Base-by-base conservation (phyloP, 768 basidiomycete genomes). In the Hericium erinaceus region DNA sequence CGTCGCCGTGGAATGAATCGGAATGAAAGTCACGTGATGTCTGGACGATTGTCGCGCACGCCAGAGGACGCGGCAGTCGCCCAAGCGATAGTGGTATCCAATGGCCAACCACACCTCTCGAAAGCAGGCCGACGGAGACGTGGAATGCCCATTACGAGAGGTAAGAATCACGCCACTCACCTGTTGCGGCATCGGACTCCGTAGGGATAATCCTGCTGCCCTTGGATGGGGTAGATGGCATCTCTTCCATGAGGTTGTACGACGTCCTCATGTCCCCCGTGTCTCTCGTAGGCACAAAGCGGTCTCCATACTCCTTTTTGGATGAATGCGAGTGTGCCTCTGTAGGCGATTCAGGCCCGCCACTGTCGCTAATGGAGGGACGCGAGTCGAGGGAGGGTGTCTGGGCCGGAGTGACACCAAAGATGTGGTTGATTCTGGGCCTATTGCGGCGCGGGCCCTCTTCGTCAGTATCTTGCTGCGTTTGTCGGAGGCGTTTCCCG, bases 401-500 rank as follows among this genome's bases (percentile, higher is more conserved):
- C 22, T 78, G 76, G 11, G 72, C 69, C 1, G 76, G 71, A 2
- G 73, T 70, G 44, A 77, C 69, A 28, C 76, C 79, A 65, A 85
- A 85, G 54, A 82, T 75, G 15, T 79, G 75, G 54, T 80, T 77
- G 39, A 77, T 73, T 51, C 81, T 75, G 41, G 76, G 77, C 41
- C 81, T 74, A 62, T 71, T 79, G 63, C 80, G 73, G 55, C 80
- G 69, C 0, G 79, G 80, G 2, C 75, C 69, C 44, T 77, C 77
- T 54, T 84, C 81, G 58, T 85, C 84, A 20, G 69, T 68, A 38
- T 87, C 84, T 64, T 79, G 76, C 60, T 86, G 82, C 4, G 84
- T 78, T 13, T 85, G 85, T 46, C 88, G 82, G n/a, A 91, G 77
- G 12, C 89, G 82, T 67, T 90, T 91, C 46, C 87, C 88, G 71